These are phyloP conservation scores for Pleurotus djamor DNA, from an alignment of 768 basidiomycete species.

Conservation along the genomic window DNA sequence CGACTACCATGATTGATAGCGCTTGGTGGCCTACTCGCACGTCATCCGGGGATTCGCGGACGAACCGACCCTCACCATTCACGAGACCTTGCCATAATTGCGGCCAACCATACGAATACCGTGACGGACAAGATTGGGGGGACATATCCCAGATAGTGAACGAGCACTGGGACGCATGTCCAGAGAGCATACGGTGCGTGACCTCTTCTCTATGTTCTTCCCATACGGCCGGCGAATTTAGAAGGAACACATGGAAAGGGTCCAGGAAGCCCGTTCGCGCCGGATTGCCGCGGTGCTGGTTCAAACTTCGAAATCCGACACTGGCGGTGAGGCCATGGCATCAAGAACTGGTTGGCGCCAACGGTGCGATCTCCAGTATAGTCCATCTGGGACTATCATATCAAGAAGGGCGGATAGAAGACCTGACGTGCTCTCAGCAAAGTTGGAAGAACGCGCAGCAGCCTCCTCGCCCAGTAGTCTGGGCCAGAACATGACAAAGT, in stretches of 20 bases:
- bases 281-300: slow-evolving; percentile 7
- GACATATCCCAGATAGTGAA: slow-evolving; percentile 7
- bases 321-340: slow-evolving; percentile 8
- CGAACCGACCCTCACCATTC: slow-evolving; percentile 7
- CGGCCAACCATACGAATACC: slow-evolving; percentile 7
- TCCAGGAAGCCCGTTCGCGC: slow-evolving; percentile 9
- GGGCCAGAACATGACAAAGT: slow-evolving; percentile 3
- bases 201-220: slow-evolving; percentile 2
- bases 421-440: not conserved
- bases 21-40: slow-evolving; percentile 9
- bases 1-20: slow-evolving; percentile 9
- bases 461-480: slow-evolving; percentile 1
- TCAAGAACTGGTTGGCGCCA: slow-evolving; percentile 8
- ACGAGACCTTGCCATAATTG: slow-evolving; percentile 8
- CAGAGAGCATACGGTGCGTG: slow-evolving; percentile 12
- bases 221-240: slow-evolving; percentile 8
- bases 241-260: slow-evolving; percentile 9
- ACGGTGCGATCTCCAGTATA: slow-evolving; percentile 6
- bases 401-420: slow-evolving; percentile 6
- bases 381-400: slow-evolving; percentile 3
- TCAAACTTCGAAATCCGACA: slow-evolving; percentile 8
- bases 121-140: slow-evolving; percentile 6
- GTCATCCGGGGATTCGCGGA: slow-evolving; percentile 7
- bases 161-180: slow-evolving; percentile 11
- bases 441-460: not conserved